Base-by-base conservation (phyloP, 805 yeast species). In the Sungouiella blattae region DNA sequence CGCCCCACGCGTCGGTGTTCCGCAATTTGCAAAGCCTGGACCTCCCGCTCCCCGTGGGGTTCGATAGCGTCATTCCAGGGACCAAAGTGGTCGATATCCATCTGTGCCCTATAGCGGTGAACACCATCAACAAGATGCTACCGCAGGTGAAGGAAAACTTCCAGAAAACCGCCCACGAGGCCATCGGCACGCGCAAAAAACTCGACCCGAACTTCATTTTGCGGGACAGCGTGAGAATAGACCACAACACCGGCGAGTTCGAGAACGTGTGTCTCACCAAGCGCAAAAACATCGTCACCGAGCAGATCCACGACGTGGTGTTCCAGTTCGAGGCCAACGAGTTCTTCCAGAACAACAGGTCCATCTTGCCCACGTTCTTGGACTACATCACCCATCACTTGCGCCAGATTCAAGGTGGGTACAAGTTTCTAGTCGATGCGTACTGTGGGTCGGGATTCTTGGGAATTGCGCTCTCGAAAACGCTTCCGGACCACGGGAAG, bases 391-490 rank as follows among this genome's bases (percentile, higher is more conserved):
- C 52, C 17, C 35, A 43, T 20, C 42, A 40, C 16, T 27, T 47
- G 5, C 28, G 38, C 2, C 33, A 25, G 4, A 23, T 39, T 3
- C 55, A 55, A 13, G 34, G 35, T 4, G 39, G 35, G 7, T 30
- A 37, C 20, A 55, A 54, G 23, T 52, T 60, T 36, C 44, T 69
- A 20, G 52, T 69, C 5, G 75, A 69, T 38, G 57, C 73, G 3
- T 69, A 69, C 45, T 69, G 75, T 46, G 75, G 75, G 6, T 59
- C 68, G 5, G 75, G 75, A 3, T 64, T 69, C 41, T 62, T 69
- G 41, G 71, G 71, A 0, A 65, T 69, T 9, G 49, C 62, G 2
- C 51, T 67, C 18, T 51, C 66, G 0, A 46, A 56, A 9, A 47
- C 41, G 6, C 43, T 62, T 7, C 50, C 56, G 1, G 46, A 53